phyloP scores from a whole-genome alignment of 2,329 filamentous ascomycete genomes.

The Cytospora piceae region DNA sequence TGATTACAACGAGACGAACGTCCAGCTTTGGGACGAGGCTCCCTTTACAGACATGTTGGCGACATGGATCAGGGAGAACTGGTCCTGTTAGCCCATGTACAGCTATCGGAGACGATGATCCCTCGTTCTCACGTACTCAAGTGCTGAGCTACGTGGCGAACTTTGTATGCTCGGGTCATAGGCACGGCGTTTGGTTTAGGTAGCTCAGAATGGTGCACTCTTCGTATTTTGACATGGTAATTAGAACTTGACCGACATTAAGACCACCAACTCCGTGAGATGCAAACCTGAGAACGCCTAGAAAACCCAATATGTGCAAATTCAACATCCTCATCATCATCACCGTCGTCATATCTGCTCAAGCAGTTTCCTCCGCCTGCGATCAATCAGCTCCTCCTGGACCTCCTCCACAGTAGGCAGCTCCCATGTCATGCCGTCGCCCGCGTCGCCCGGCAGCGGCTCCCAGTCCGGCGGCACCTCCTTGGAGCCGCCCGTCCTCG shows the following conservation, averaged over 20 bases:
- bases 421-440: slow-evolving; percentile 81
- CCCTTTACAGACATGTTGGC: slow-evolving; percentile 60
- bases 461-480: slow-evolving; percentile 74
- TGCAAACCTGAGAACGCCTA: slow-evolving; percentile 13
- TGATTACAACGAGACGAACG: slow-evolving; percentile 52
- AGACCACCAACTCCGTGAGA: slow-evolving; percentile 27
- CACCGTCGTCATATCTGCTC: slow-evolving; percentile 67
- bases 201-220: slow-evolving; percentile 4
- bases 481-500: slow-evolving; percentile 50
- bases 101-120: background rate
- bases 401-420: slow-evolving; percentile 88
- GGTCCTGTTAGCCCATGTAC: slow-evolving; percentile 47
- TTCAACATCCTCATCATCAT: background rate
- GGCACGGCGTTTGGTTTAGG: slow-evolving; percentile 16
- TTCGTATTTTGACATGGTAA: slow-evolving; percentile 11
- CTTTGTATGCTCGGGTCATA: background rate
- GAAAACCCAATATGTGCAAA: background rate
- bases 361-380: slow-evolving; percentile 79
- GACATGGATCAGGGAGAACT: slow-evolving; percentile 63
- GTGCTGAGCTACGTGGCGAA: slow-evolving; percentile 7
- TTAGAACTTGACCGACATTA: slow-evolving; percentile 8
- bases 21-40: slow-evolving; percentile 56
- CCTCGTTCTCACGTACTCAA: background rate
- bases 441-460: slow-evolving; percentile 81
- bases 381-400: slow-evolving; percentile 89